Evolutionary conservation across 192 early-diverging fungal genomes (phyloP).

Genomic region (Coemansia sp.): DNA sequence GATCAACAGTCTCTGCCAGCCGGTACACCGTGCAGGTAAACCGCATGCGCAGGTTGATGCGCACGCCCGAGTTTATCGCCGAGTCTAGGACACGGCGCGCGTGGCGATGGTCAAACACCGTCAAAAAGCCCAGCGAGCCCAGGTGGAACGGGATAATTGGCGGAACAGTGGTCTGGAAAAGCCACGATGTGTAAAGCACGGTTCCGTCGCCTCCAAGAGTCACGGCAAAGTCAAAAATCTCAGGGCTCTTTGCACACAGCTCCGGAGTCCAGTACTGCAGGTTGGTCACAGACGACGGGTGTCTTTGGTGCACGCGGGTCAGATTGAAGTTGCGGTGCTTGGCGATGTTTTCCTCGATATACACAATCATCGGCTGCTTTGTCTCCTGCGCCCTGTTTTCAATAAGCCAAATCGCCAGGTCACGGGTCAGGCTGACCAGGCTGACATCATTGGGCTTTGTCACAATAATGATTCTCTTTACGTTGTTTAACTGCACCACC

Average conservation of each 20-base stretch:
- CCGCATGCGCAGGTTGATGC: slow-evolving; percentile 88
- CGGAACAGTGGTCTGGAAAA: slow-evolving; percentile 84
- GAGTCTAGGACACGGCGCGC: slow-evolving; percentile 60
- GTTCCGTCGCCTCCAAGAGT: slow-evolving; percentile 98
- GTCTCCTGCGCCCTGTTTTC: slow-evolving; percentile 19
- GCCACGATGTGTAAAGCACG: slow-evolving; percentile 88
- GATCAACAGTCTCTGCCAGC: slow-evolving; percentile 39
- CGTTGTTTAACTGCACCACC: slow-evolving; percentile 50
- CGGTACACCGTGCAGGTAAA: slow-evolving; percentile 90
- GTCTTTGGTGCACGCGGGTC: slow-evolving; percentile 46
- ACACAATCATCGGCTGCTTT: slow-evolving; percentile 39
- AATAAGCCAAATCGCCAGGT: slow-evolving; percentile 69
- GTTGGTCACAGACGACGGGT: slow-evolving; percentile 47
- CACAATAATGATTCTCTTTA: slow-evolving; percentile 67
- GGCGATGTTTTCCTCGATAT: slow-evolving; percentile 66
- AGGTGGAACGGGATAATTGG: slow-evolving; percentile 92
- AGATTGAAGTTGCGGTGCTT: slow-evolving; percentile 60
- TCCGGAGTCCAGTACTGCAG: slow-evolving; percentile 76
- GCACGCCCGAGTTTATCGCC: slow-evolving; percentile 66
- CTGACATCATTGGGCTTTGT: slow-evolving; percentile 72
- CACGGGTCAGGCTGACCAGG: slow-evolving; percentile 66
- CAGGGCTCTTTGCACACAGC: slow-evolving; percentile 64
- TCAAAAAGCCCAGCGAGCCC: slow-evolving; percentile 94
- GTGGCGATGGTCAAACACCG: slow-evolving; percentile 76
- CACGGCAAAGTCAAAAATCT: slow-evolving; percentile 84